Base-by-base conservation (phyloP, 169 alveolate genomes). In the Cryptosporidium sp. region DNA sequence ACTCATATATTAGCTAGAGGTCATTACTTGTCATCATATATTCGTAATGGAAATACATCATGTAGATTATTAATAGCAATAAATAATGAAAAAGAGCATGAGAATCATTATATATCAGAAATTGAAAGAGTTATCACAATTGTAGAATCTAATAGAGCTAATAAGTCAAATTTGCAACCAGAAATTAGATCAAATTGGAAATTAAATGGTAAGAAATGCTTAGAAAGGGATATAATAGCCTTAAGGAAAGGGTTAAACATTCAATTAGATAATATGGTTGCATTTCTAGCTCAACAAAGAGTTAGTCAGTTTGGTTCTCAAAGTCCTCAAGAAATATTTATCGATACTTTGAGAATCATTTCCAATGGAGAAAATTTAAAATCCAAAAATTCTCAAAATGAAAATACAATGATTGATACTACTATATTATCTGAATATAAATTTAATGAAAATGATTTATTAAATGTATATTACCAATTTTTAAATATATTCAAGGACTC, bases 241-340 rank as follows among this genome's bases (percentile, higher is more conserved):
- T 51, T 80, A 35, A 80, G 89, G 45, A 80, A 23, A 29, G n/a
- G 70, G 18, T 21, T 80, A n/a, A 80, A 80, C 23, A 80, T 80
- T 29, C 89, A 80, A 39, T 48, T 80, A 33, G 89, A 80, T 37
- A 80, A 80, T 80, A 80, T 80, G 89, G 33, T 80, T 12, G 56
- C 89, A 62, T 80, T 80, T 65, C 42, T 80, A 61, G 89, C 89
- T 61, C 89, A 80, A 37, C 89, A 80, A 23, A 80, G 80, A 62
- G 89, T 80, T 12, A 80, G 89, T 31, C 67, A 80, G 23, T 80
- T 80, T 80, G 80, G 69, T n/a, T 45, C 89, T 35, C 89, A 80
- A 39, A 62, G 70, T 39, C 67, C 80, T 23, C 62, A 80, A 16
- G 65, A 80, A 14, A 80, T 80, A 44, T 80, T 80, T 39, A 60